A percentile compares a stretch with the other conserved stretches of the same genome.
These are phyloP conservation scores for Xylariaceae sp. DNA, from an alignment of 2,329 filamentous ascomycete genomes.

Conservation along the genomic window DNA sequence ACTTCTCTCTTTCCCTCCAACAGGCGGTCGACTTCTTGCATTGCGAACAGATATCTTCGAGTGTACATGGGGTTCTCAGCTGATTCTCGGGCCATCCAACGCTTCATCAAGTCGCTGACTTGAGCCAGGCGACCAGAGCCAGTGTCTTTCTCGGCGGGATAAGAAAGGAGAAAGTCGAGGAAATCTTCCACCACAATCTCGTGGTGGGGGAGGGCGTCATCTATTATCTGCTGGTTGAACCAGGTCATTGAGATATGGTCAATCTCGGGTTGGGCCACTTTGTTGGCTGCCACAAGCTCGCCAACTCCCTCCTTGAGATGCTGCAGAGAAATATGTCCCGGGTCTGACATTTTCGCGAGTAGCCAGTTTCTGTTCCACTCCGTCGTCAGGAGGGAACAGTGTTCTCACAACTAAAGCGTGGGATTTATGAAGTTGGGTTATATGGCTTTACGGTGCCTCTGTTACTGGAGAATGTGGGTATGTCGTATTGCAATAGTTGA, in stretches of 20 bases:
- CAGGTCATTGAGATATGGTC: slow-evolving; percentile 23
- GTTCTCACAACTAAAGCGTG: too few relatives aligned
- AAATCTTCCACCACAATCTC: slow-evolving; percentile 18
- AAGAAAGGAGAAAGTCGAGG: slow-evolving; percentile 17
- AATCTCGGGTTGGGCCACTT: slow-evolving; percentile 10
- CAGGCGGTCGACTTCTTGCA: slow-evolving; percentile 19
- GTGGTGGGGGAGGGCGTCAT: slow-evolving; percentile 18
- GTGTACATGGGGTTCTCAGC: slow-evolving; percentile 20
- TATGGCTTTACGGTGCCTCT: too few relatives aligned
- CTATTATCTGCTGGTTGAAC: slow-evolving; percentile 25
- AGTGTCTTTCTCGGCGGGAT: slow-evolving; percentile 3
- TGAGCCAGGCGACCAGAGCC: slow-evolving; percentile 13
- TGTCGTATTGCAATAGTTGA: too few relatives aligned
- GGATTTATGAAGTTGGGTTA: too few relatives aligned
- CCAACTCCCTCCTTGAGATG: slow-evolving; percentile 13
- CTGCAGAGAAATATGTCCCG: slow-evolving; percentile 15
- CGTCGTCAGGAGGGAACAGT: too few relatives aligned
- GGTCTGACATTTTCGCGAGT: too few relatives aligned
- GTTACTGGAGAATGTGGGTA: too few relatives aligned
- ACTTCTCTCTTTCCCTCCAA: slow-evolving; percentile 7
- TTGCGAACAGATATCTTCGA: slow-evolving; percentile 25
- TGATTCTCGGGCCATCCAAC: slow-evolving; percentile 24
- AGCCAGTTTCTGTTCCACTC: slow-evolving; percentile 7
- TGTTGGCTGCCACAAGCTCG: neutral
- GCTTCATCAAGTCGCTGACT: slow-evolving; percentile 13